phyloP scores from a whole-genome alignment of 768 basidiomycete genomes.

The Amanita molliuscula region DNA sequence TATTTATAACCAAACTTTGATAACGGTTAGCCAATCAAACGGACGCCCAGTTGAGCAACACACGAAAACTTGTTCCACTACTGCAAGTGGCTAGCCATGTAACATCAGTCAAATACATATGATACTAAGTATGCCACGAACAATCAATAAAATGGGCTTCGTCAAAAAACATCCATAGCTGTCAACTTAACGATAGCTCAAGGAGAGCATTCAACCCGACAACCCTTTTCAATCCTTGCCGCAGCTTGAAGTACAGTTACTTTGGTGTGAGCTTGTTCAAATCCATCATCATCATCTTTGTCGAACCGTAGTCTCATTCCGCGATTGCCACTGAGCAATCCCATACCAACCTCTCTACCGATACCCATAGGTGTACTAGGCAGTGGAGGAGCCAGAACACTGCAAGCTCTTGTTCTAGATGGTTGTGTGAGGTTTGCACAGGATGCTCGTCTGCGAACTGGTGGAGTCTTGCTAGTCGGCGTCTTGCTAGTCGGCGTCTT shows the following conservation, averaged over 20 bases:
- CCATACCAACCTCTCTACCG: neutral
- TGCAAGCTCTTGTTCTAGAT: constrained; percentile 1
- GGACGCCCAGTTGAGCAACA: neutral
- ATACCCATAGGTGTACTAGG: neutral
- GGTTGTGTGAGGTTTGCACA: constrained; percentile 3
- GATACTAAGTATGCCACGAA: neutral
- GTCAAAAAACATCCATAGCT: neutral
- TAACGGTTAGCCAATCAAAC: neutral
- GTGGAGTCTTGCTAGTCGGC: neutral
- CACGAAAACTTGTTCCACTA: neutral
- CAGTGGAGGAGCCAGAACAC: neutral
- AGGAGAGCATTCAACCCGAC: constrained; percentile 2
- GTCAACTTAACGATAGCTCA: neutral
- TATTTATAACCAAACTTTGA: neutral
- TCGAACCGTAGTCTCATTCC: constrained; percentile 7
- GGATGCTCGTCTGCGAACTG: constrained; percentile 2
- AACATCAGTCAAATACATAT: neutral
- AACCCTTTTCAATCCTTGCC: constrained; percentile 14
- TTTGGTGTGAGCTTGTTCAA: neutral
- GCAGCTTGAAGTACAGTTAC: constrained; percentile 12
- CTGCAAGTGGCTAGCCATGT: neutral
- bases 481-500: too few species aligned
- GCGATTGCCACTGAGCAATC: constrained; percentile 5
- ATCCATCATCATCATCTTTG: neutral
- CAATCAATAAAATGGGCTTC: neutral